Evolutionary conservation across 768 basidiomycete genomes (phyloP), one percentile per base, ranked within the genome.

Genomic region (Asterophora lycoperdoides): DNA sequence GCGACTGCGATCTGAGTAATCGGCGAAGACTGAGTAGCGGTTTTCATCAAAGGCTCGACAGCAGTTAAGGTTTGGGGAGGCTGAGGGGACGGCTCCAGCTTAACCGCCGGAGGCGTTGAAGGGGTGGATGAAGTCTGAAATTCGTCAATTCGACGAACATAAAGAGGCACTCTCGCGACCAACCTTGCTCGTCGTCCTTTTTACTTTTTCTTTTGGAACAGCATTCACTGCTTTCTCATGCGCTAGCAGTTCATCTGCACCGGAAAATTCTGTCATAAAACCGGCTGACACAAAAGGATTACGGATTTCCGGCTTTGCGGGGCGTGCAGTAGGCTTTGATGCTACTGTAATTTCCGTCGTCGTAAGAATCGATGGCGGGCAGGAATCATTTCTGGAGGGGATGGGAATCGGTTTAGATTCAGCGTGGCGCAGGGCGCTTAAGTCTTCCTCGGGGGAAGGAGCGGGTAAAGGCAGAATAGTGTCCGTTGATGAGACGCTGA

Each of bases 271-370:
- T 11, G 71, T 72, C 48, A 77, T 61, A 39, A 76, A 73, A 15
- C 78, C 76, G n/a, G 68, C 73, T 8, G 76, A 76, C 9, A 78
- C 70, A 47, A 79, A 77, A n/a, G 75, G 68, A 57, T 74, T 77
- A 37, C 60, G 58, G 33, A 67, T 39, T 3, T 53, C 34, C 7
- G 55, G 47, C 34, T 61, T 64, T 23, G 19, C 48, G n/a, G 35
- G 33, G 6, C 35, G 42, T 41, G 7, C 17, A 23, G 18, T 14
- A 13, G 44, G 15, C 38, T 38, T 37, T 26, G 34, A 13, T 29
- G 30, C 15, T 18, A 28, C 8, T 15, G 33, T 39, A 14, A 20
- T 28, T n/a, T 48, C 46, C 28, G 49, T 56, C 56, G 20, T 49
- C 15, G 32, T 20, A 17, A 33, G 35, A 11, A 37, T 29, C 19